Percentiles rank a stretch among this genome's conserved stretches.
phyloP scores from a whole-genome alignment of 2,329 filamentous ascomycete species.

The Sarocladium oryzae region DNA sequence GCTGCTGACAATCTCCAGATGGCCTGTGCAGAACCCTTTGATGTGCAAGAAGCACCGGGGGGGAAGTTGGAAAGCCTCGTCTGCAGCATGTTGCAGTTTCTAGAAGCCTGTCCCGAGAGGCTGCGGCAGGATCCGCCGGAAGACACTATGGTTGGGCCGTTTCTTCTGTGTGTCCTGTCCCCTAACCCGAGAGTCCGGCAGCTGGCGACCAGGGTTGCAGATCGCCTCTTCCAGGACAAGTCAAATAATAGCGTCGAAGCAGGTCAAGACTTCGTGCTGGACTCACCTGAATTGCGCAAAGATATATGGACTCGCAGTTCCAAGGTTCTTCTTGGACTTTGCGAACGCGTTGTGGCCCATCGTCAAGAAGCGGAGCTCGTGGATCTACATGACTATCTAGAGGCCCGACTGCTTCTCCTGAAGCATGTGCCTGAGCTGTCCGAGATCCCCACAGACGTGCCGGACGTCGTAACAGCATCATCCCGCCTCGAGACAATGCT shows the following conservation, averaged over 20 bases:
- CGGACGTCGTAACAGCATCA: conserved; percentile 45
- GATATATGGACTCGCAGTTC: conserved; percentile 45
- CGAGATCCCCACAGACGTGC: conserved; percentile 45
- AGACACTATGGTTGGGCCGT: conserved; percentile 25
- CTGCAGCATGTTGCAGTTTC: conserved; percentile 46
- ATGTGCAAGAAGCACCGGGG: conserved; percentile 5
- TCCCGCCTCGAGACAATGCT: conserved; percentile 56
- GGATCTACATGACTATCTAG: conserved; percentile 49
- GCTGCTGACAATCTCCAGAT: not conserved
- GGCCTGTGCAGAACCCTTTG: conserved; percentile 5
- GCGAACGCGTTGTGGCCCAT: conserved; percentile 38
- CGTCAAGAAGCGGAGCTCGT: conserved; percentile 37
- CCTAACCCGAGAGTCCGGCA: conserved; percentile 42
- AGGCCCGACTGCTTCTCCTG: conserved; percentile 47
- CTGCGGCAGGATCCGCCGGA: conserved; percentile 24
- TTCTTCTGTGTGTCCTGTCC: conserved; percentile 49
- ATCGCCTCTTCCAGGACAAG: conserved; percentile 34
- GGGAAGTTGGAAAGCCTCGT: conserved; percentile 16
- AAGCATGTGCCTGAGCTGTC: conserved; percentile 46
- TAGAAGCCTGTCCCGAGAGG: conserved; percentile 41
- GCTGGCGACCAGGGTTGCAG: conserved; percentile 41
- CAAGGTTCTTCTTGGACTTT: conserved; percentile 38
- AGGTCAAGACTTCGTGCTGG: conserved; percentile 13
- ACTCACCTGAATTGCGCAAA: conserved; percentile 22
- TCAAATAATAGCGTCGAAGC: not conserved